These are phyloP conservation scores for Pestalotiopsis sp. DNA, from an alignment of 2,329 filamentous ascomycete species.

Conservation along the genomic window DNA sequence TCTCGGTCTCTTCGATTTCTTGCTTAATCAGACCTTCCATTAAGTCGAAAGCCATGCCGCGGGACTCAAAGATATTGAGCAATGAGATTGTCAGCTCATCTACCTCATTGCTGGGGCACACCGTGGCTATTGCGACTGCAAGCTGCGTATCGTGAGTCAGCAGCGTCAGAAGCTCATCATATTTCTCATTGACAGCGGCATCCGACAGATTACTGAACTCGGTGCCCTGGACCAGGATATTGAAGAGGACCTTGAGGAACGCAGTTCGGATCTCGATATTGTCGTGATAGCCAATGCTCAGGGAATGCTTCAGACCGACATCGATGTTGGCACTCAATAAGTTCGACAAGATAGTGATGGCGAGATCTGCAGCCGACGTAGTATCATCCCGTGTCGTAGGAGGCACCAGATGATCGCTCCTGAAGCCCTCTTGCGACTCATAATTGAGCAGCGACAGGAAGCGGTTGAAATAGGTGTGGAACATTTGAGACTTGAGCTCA, in stretches of 20 bases:
- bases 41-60: slow-evolving; percentile 64
- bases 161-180: slow-evolving; percentile 66
- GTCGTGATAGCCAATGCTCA: slow-evolving; percentile 72
- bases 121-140: slow-evolving; percentile 64
- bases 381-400: slow-evolving; percentile 53
- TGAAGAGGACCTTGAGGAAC: slow-evolving; percentile 71
- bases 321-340: slow-evolving; percentile 73
- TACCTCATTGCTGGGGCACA: slow-evolving; percentile 69
- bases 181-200: slow-evolving; percentile 69
- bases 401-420: slow-evolving; percentile 43
- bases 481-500: slow-evolving; percentile 72
- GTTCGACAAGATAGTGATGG: slow-evolving; percentile 70
- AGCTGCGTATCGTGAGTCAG: slow-evolving; percentile 65
- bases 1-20: slow-evolving; percentile 71
- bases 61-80: slow-evolving; percentile 70
- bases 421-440: slow-evolving; percentile 49
- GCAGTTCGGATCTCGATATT: slow-evolving; percentile 71
- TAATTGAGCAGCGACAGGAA: slow-evolving; percentile 68
- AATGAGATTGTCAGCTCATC: slow-evolving; percentile 71
- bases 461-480: slow-evolving; percentile 71
- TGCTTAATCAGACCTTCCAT: slow-evolving; percentile 70
- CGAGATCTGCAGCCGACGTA: slow-evolving; percentile 60
- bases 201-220: slow-evolving; percentile 72
- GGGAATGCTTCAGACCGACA: slow-evolving; percentile 69
- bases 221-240: slow-evolving; percentile 72